phyloP scores from a whole-genome alignment of 2,329 filamentous ascomycete genomes.

The Cladophialophora carrionii region DNA sequence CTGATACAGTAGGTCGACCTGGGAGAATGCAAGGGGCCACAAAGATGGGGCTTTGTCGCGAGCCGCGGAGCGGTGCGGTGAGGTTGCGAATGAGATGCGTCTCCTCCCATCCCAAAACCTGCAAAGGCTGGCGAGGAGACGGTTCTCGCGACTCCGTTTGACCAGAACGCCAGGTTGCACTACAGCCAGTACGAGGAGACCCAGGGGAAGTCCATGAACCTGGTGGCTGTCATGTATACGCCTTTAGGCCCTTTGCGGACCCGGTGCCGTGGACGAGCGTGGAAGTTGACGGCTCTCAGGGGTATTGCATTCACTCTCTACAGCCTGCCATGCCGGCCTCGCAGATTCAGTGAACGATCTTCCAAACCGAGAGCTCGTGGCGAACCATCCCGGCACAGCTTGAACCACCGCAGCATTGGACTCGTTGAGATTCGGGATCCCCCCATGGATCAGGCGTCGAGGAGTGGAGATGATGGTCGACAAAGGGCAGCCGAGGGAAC shows the following conservation, averaged over 20 bases:
- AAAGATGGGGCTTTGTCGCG: background rate
- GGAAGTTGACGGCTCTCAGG: too few relatives aligned
- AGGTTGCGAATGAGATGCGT: too few relatives aligned
- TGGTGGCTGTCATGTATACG: background rate
- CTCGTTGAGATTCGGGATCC: slow-evolving; percentile 38
- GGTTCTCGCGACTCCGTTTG: background rate
- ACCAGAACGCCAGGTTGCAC: background rate
- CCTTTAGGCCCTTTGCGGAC: too few relatives aligned
- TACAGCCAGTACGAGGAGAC: slow-evolving; percentile 2
- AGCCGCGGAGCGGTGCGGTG: background rate
- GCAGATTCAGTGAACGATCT: slow-evolving; percentile 7
- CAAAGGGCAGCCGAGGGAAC: background rate
- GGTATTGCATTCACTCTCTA: too few relatives aligned
- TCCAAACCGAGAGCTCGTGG: background rate
- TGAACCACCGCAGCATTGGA: slow-evolving; percentile 7
- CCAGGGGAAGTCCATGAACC: background rate
- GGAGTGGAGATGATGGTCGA: background rate
- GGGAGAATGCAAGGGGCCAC: background rate
- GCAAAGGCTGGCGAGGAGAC: background rate
- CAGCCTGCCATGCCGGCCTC: slow-evolving; percentile 1
- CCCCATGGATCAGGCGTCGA: background rate
- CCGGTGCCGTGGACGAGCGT: too few relatives aligned
- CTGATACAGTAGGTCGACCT: too few relatives aligned
- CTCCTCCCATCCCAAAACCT: too few relatives aligned
- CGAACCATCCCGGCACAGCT: slow-evolving; percentile 10